Percentiles rank a stretch among this genome's conserved stretches.
These are phyloP conservation scores for Fusarium nodosum DNA, from an alignment of 2,329 filamentous ascomycete genomes.

Conservation along the genomic window DNA sequence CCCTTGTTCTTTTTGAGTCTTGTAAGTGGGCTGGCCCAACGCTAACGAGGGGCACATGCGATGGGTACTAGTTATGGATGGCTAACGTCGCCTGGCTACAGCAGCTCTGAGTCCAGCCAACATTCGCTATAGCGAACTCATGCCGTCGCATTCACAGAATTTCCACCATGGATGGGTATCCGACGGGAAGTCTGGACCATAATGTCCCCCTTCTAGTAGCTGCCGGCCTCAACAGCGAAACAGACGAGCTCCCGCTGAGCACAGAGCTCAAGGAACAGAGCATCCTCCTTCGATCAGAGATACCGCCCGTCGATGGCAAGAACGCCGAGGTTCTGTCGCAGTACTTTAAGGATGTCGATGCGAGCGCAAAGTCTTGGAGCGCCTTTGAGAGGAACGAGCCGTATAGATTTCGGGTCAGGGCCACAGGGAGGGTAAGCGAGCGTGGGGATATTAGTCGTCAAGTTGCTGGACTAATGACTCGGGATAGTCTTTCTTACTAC, in stretches of 20 bases:
- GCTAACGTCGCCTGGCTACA: constrained; percentile 43
- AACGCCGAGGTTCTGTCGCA: constrained; percentile 75
- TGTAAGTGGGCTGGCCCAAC: constrained; percentile 45
- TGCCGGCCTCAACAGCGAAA: constrained; percentile 74
- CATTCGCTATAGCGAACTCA: constrained; percentile 39
- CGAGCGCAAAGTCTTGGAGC: constrained; percentile 75
- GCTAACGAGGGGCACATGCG: constrained; percentile 48
- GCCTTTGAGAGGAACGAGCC: constrained; percentile 65
- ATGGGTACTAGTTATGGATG: constrained; percentile 41
- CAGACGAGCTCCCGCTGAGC: constrained; percentile 59
- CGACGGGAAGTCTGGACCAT: constrained; percentile 83
- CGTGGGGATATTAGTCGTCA: constrained; percentile 29
- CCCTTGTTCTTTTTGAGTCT: constrained; percentile 21
- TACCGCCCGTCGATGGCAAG: constrained; percentile 74
- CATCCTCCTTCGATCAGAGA: constrained; percentile 76
- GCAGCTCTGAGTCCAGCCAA: constrained; percentile 43
- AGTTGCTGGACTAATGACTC: constrained; percentile 48
- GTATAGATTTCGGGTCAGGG: constrained; percentile 76
- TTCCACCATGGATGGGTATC: constrained; percentile 80
- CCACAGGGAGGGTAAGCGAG: constrained; percentile 81
- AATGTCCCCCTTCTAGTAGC: constrained; percentile 88
- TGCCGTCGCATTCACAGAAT: constrained; percentile 41
- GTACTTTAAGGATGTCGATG: constrained; percentile 76
- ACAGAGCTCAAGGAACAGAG: constrained; percentile 69
- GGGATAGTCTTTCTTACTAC: constrained; percentile 66